phyloP scores from a whole-genome alignment of 768 basidiomycete genomes.

The Crucibulum laeve region DNA sequence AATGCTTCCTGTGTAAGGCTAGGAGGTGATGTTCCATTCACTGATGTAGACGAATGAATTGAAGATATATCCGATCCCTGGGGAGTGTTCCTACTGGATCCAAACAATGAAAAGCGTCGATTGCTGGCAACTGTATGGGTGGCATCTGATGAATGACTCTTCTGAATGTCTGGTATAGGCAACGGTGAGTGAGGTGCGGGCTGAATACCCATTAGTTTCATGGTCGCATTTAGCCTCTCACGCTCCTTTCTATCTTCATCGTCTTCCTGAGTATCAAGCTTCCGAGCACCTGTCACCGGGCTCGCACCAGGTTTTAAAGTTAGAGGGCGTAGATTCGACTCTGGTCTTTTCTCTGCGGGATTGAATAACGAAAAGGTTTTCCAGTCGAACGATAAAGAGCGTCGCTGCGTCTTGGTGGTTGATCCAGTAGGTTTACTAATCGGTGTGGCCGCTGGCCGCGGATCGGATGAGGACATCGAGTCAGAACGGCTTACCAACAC shows the following conservation, averaged over 20 bases:
- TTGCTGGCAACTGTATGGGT: constrained; percentile 26
- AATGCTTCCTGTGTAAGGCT: constrained; percentile 72
- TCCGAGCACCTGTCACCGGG: constrained; percentile 60
- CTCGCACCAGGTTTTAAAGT: constrained; percentile 65
- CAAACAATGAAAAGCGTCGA: constrained; percentile 72
- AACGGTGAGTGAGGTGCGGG: constrained; percentile 44
- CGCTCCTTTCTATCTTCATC: constrained; percentile 88
- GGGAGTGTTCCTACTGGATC: constrained; percentile 31
- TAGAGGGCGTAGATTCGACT: constrained; percentile 61
- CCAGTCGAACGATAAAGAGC: constrained; percentile 86
- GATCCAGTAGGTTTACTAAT: constrained; percentile 17
- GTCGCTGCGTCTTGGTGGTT: constrained; percentile 48
- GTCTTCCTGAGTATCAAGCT: constrained; percentile 85
- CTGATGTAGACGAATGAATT: constrained; percentile 36
- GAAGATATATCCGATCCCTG: constrained; percentile 45
- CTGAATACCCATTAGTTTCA: constrained; percentile 93
- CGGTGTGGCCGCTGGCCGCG: constrained; percentile 17
- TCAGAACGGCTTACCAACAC: constrained; percentile 43
- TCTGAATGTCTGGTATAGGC: constrained; percentile 20
- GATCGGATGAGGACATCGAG: constrained; percentile 25
- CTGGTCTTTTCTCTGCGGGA: constrained; percentile 59
- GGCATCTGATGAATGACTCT: constrained; percentile 19
- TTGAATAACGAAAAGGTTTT: constrained; percentile 71
- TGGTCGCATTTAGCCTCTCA: constrained; percentile 83
- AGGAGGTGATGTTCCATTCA: constrained; percentile 22